Base-by-base conservation (phyloP, 73 alveolate species). In the Blepharisma stoltei region DNA sequence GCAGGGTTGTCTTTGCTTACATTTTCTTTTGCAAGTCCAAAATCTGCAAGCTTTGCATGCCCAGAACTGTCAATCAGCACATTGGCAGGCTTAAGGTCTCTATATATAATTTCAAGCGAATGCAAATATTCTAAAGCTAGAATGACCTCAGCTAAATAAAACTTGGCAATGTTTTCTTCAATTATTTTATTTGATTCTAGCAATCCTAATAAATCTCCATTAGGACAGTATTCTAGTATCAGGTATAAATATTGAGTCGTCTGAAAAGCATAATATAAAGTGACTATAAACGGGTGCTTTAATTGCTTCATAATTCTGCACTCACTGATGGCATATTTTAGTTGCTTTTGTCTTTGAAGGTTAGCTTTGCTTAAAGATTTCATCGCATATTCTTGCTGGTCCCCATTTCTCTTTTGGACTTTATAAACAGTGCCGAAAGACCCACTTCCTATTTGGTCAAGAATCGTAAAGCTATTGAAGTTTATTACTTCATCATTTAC, bases 51-150 rank as follows among this genome's bases (percentile, higher is more conserved):
- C 71, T 89, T 92, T 49, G 94, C 71, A 81, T 88, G 89, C 14
- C 97, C 97, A 14, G 87, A 93, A 23, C 86, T 41, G 79, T 94
- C 97, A 38, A 95, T 67, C 46, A 92, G 75, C 32, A 95, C 86
- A 82, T 95, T 95, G 77, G 95, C 97, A 48, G 99, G 99, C 76
- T 95, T 95, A 50, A 95, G 71, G 80, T 95, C 99, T 46, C 99
- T 79, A 78, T 83, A 92, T 9, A 71, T 71, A 11, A 92, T 84
- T 52, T 90, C 70, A 54, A 52, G 47, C 48, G 67, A 55, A 70
- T 84, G 91, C 32, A 84, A 54, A 69, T 84, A 84, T 69, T 84
- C 91, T 14, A 84, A 55, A 8, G 94, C 97, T 20, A 90, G 20
- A 6, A 90, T 23, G 14, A 87, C 77, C 73, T 90, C 89, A 7